Base-by-base conservation (phyloP, 2,329 filamentous ascomycete genomes). In the Furcasterigmium furcatum region DNA sequence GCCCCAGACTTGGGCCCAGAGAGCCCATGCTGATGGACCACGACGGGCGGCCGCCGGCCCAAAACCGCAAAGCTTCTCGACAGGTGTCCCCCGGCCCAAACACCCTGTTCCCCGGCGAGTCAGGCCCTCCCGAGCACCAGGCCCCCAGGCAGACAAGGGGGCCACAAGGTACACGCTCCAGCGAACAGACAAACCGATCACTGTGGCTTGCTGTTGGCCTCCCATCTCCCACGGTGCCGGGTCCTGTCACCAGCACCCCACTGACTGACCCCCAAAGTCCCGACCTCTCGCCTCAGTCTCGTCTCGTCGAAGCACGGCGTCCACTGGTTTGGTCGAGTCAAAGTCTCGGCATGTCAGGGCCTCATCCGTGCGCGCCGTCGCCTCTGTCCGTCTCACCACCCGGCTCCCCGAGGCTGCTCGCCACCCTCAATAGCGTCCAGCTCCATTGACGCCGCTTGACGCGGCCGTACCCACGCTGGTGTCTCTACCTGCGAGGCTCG, bases 261-360 rank as follows among this genome's bases (percentile, higher is more conserved):
- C n/a, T n/a, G n/a, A n/a, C n/a, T n/a, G n/a, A n/a, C n/a, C n/a
- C n/a, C n/a, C n/a, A n/a, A n/a, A n/a, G n/a, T n/a, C n/a, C n/a
- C n/a, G n/a, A n/a, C n/a, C n/a, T n/a, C n/a, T n/a, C n/a, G n/a
- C n/a, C n/a, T n/a, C n/a, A n/a, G n/a, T n/a, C n/a, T n/a, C n/a
- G n/a, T n/a, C n/a, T n/a, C n/a, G n/a, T n/a, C n/a, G n/a, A n/a
- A n/a, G n/a, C n/a, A n/a, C n/a, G n/a, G n/a, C n/a, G n/a, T n/a
- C n/a, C n/a, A n/a, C n/a, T n/a, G n/a, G n/a, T n/a, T n/a, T n/a
- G n/a, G n/a, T n/a, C n/a, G n/a, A n/a, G n/a, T n/a, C n/a, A n/a
- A n/a, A 36, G 34, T 36, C 34, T 36, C 34, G 34, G 34, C 34
- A 36, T 36, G 34, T 36, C 34, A 36, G 16, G 34, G 34, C 34